Conservation (phyloP, 2,329 filamentous ascomycete genomes). For the Aureobasidium melanogenum region DNA sequence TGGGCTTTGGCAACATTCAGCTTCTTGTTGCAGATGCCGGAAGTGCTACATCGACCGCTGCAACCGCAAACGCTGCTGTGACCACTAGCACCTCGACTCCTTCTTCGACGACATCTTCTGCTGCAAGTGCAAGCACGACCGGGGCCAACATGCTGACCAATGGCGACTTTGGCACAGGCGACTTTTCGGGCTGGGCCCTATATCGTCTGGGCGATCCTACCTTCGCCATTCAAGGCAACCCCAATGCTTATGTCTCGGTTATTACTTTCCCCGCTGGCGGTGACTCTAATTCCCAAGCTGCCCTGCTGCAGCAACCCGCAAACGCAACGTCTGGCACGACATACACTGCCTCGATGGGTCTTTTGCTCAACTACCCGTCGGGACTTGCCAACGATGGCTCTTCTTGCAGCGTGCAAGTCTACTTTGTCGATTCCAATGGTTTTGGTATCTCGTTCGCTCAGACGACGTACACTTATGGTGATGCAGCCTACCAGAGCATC, state of each 20-base stretch:
- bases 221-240: slow-evolving; percentile 1
- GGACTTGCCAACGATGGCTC: background rate
- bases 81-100: background rate
- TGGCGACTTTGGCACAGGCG: background rate
- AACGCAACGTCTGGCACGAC: background rate
- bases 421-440: slow-evolving; percentile 7
- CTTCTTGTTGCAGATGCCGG: background rate
- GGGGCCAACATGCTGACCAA: slow-evolving; percentile 1
- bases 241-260: background rate
- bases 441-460: background rate
- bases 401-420: background rate
- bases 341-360: background rate
- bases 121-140: background rate
- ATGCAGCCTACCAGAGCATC: slow-evolving; percentile 4
- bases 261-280: slow-evolving; percentile 7
- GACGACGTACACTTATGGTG: background rate
- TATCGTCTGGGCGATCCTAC: background rate
- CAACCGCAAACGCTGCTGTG: background rate
- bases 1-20: slow-evolving; percentile 9
- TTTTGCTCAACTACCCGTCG: background rate
- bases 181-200: background rate
- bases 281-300: background rate
- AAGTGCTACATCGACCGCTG: background rate
- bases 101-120: background rate
- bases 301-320: background rate